Evolutionary conservation across 2,329 filamentous ascomycete species (phyloP), one percentile per base, ranked within the genome.

Genomic region (Aspergillus chevalieri): DNA sequence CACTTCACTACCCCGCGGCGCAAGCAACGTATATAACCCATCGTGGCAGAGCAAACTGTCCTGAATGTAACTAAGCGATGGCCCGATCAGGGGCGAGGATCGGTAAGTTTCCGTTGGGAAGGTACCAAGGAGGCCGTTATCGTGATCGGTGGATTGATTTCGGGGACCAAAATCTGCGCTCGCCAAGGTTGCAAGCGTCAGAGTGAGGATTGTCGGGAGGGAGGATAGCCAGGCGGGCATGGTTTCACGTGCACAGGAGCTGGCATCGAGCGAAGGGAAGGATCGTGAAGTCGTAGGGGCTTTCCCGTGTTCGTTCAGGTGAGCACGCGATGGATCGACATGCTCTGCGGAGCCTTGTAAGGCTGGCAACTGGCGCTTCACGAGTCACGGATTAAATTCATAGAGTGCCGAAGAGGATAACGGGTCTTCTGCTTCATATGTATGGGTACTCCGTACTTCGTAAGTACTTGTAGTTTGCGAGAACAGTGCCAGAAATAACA

Each of bases 11-110:
- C 71, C 71, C 17, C 63, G 61, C 2, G 72, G 72, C 38, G 71
- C 65, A 10, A 77, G 55, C 17, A 78, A 65, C 1, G 65, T 69
- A 50, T 68, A 74, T 15, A 54, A 43, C 19, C 56, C 69, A 58
- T 63, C 66, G 44, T 71, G 63, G 59, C 75, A 78, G 10, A 49
- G 50, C 2, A 50, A 36, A 48, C 57, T 59, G 34, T 52, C 52
- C 28, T 59, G 50, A 39, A 59, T 52, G 30, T 57, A 60, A 43
- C 63, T 65, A 17, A 65, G 41, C 6, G 59, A 51, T 4, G 62
- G 61, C 3, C 65, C 64, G 3, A 55, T 41, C 2, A 63, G 26
- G 10, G 50, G 38, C 3, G 55, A 52, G 0, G 65, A 65, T 3
- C 54, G 57, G 47, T 61, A 67, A 0, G 51, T 52, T 43, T 64